Evolutionary conservation across 305 asterid species (phyloP).

Genomic region (Caryopteris hybrid): DNA sequence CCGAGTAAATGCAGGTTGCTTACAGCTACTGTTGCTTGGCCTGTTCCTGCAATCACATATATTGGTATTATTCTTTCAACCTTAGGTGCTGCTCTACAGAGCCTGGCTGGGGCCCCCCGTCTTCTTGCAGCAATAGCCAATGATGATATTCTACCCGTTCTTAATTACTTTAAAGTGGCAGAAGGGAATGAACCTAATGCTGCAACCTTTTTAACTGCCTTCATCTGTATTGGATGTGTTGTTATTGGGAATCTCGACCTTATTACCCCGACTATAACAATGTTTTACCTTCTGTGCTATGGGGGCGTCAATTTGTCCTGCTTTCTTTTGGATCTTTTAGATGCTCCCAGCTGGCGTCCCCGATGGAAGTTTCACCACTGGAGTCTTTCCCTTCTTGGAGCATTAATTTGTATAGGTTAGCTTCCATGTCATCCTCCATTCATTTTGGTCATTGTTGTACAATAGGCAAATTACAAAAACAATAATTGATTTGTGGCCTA

Average conservation of each 20-base stretch:
- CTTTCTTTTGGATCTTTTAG: constrained; percentile 94
- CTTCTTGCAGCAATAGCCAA: constrained; percentile 99
- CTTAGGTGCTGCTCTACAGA: constrained; percentile 98
- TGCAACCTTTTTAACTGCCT: constrained; percentile 93
- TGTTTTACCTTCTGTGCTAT: constrained; percentile 96
- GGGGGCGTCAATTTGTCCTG: constrained; percentile 96
- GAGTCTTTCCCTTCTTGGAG: constrained; percentile 98
- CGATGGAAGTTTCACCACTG: constrained; percentile 99
- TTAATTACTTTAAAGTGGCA: constrained; percentile 86
- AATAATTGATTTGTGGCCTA: too few relatives aligned
- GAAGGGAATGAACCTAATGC: constrained; percentile 87
- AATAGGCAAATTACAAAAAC: background rate
- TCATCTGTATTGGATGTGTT: constrained; percentile 89
- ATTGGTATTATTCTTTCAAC: constrained; percentile 95
- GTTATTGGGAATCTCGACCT: constrained; percentile 93
- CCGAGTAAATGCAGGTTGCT: constrained; percentile 75
- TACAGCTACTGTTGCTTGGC: constrained; percentile 98
- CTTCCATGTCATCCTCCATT: constrained; percentile 12
- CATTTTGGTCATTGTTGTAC: constrained; percentile 1
- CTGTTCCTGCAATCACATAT: constrained; percentile 79
- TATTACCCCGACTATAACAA: constrained; percentile 89
- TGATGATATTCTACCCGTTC: constrained; percentile 96
- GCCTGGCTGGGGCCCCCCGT: constrained; percentile 97
- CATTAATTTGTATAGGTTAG: constrained; percentile 80
- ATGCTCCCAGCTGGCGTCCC: constrained; percentile 99